phyloP scores from a whole-genome alignment of 495 filamentous ascomycete genomes.

The Pyrenula aspistea region DNA sequence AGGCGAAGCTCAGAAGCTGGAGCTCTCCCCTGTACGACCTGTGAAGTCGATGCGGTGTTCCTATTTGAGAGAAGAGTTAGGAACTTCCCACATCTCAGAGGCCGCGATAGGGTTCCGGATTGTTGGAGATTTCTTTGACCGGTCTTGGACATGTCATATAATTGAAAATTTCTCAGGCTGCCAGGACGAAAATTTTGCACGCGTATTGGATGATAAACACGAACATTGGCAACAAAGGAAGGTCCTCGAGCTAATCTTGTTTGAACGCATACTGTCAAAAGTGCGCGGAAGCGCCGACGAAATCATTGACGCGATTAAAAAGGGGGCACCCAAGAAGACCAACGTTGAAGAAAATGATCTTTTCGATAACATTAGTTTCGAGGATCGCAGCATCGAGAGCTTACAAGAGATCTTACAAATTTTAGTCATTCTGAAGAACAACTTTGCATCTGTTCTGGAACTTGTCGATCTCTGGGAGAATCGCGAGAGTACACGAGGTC shows the following conservation, averaged over 20 bases:
- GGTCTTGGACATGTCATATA: not conserved
- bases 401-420: conserved; percentile 6
- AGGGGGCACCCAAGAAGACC: not conserved
- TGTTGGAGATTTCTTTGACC: not conserved
- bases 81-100: not conserved
- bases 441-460: conserved; percentile 6
- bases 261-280: conserved; percentile 3
- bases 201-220: not conserved
- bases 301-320: not conserved
- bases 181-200: not conserved
- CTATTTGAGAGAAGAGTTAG: not conserved
- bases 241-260: conserved; percentile 8
- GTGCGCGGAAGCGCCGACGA: not conserved
- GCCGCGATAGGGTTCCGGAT: not conserved
- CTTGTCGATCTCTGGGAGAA: conserved; percentile 7
- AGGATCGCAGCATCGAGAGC: conserved; percentile 4
- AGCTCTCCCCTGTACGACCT: not conserved
- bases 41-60: not conserved
- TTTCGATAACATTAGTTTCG: conserved; percentile 5
- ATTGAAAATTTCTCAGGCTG: not conserved
- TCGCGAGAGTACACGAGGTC: conserved; percentile 8
- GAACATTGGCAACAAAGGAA: conserved; percentile 12
- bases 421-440: conserved; percentile 7
- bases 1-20: not conserved
- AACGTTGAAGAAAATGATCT: conserved; percentile 2